phyloP scores from a whole-genome alignment of 148 eudicot species.

The Mesembryanthemum crystallinum region DNA sequence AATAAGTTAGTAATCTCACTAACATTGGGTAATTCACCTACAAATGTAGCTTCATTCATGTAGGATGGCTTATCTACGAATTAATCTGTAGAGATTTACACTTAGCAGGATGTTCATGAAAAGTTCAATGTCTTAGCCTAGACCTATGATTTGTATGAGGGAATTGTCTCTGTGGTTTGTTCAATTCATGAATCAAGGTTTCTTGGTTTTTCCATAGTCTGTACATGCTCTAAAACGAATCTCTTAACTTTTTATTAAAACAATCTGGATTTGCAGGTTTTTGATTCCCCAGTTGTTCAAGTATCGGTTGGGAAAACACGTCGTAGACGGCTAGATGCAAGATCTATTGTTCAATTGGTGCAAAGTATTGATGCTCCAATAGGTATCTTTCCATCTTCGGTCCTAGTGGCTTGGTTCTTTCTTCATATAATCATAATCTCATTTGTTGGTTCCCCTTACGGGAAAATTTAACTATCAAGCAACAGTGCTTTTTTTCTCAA shows the following conservation, averaged over 20 bases:
- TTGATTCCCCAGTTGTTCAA: constrained; percentile 78
- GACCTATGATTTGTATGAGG: too few relatives aligned
- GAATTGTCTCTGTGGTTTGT: neutral
- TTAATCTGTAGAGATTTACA: neutral
- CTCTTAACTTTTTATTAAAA: neutral
- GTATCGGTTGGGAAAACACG: constrained; percentile 57
- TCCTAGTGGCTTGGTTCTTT: neutral
- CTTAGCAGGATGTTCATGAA: neutral
- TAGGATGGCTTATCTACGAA: neutral
- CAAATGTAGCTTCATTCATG: neutral
- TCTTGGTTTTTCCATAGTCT: neutral
- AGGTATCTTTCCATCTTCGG: constrained; percentile 38
- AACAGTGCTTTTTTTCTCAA: neutral
- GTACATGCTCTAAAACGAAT: neutral
- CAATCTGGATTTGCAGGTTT: constrained; percentile 46
- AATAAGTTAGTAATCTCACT: neutral
- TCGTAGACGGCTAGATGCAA: constrained; percentile 73
- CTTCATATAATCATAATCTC: neutral
- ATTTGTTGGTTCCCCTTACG: too few relatives aligned
- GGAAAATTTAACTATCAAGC: neutral
- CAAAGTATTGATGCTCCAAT: constrained; percentile 70
- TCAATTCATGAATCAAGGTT: too few relatives aligned
- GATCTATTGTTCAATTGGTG: constrained; percentile 72
- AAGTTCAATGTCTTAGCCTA: too few relatives aligned
- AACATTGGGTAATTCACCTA: neutral